Conservation (phyloP, 352 stramenopile species). For the Globisporangium solare region DNA sequence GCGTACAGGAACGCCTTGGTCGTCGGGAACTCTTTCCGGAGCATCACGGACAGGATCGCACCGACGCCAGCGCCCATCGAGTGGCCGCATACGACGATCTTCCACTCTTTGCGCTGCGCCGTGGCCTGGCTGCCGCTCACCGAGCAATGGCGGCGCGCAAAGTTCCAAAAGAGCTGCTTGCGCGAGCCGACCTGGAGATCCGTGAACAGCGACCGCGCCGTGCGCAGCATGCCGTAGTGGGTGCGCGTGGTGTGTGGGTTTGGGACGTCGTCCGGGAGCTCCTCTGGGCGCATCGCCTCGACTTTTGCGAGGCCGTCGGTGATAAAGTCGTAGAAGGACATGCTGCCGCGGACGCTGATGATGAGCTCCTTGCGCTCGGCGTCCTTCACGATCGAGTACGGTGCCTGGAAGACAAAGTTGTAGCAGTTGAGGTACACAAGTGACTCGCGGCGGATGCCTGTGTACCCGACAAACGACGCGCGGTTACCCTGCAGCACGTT, state of each 20-base stretch:
- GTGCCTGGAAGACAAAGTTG: constrained; percentile 75
- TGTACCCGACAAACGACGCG: constrained; percentile 69
- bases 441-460: constrained; percentile 43
- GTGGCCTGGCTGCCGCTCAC: constrained; percentile 6
- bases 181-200: constrained; percentile 55
- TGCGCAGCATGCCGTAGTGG: constrained; percentile 72
- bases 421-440: constrained; percentile 78
- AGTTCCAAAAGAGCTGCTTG: constrained; percentile 64
- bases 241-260: constrained; percentile 42
- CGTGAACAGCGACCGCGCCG: constrained; percentile 52
- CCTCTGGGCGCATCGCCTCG: constrained; percentile 47
- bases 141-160: constrained; percentile 48
- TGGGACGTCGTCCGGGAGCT: constrained; percentile 50
- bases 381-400: constrained; percentile 76
- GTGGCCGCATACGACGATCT: constrained; percentile 74
- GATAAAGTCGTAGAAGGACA: constrained; percentile 79
- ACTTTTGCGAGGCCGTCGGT: constrained; percentile 69
- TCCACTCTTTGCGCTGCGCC: constrained; percentile 33
- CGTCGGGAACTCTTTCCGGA: constrained; percentile 46
- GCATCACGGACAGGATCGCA: constrained; percentile 59
- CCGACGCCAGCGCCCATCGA: constrained; percentile 79
- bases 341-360: constrained; percentile 65
- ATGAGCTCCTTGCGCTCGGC: constrained; percentile 55
- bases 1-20: constrained; percentile 66
- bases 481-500: constrained; percentile 56